phyloP scores from a whole-genome alignment of 805 yeast species.

The Yarrowia sp. region DNA sequence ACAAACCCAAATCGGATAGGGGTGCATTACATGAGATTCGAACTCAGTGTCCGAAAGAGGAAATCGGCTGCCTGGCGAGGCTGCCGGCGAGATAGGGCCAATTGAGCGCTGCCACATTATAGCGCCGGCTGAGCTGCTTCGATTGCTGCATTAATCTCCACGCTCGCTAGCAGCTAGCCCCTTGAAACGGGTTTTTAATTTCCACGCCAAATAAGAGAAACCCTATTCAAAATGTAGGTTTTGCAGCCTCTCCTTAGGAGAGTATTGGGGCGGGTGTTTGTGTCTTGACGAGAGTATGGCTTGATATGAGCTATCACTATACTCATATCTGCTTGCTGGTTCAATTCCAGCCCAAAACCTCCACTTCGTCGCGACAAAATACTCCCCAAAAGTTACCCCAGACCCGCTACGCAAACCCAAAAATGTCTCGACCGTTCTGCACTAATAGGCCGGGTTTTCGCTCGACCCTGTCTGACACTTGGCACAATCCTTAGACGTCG shows the following conservation, averaged over 20 bases:
- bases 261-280: too few relatives aligned
- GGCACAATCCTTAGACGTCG: neutral
- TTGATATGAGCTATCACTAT: too few relatives aligned
- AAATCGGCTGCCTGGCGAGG: neutral
- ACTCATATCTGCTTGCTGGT: too few relatives aligned
- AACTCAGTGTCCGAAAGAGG: neutral
- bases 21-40: slow-evolving; percentile 5
- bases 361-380: too few relatives aligned
- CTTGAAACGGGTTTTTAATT: neutral
- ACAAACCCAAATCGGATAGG: slow-evolving; percentile 9
- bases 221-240: neutral
- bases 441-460: neutral
- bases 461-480: neutral
- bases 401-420: neutral
- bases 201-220: neutral
- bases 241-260: too few relatives aligned
- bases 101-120: too few relatives aligned
- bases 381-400: neutral
- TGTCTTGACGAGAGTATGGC: too few relatives aligned
- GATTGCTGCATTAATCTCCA: too few relatives aligned
- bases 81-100: neutral
- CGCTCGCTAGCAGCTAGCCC: neutral
- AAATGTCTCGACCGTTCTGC: neutral
- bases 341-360: too few relatives aligned
- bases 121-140: too few relatives aligned